Evolutionary conservation across 495 filamentous ascomycete genomes (phyloP).

Genomic region (Astrothelium macrocarpum): DNA sequence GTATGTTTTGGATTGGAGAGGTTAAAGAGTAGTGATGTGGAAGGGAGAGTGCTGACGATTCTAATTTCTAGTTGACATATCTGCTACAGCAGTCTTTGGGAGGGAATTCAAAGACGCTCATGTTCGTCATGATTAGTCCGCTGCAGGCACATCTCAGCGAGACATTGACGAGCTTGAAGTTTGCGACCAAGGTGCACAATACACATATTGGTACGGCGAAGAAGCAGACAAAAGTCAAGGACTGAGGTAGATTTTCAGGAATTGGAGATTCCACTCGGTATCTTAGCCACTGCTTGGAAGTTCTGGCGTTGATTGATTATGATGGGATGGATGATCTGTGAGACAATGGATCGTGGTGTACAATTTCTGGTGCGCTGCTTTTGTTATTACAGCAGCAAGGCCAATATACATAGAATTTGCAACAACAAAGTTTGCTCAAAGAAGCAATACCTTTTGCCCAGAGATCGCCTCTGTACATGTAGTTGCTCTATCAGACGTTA

Average conservation of each 20-base stretch:
- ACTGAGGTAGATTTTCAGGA: too few species aligned
- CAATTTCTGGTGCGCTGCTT: background rate
- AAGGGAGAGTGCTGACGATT: conserved; percentile 14
- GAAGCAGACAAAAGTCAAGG: conserved; percentile 55
- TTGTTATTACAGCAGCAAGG: background rate
- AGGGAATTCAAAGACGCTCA: conserved; percentile 93
- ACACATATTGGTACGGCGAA: conserved; percentile 84
- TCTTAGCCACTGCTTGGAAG: too few species aligned
- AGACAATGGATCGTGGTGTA: background rate
- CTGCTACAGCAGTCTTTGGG: conserved; percentile 91
- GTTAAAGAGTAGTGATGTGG: background rate
- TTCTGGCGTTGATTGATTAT: too few species aligned
- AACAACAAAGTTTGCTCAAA: too few species aligned
- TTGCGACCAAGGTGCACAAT: conserved; percentile 88
- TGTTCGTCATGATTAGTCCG: conserved; percentile 98
- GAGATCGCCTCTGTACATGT: too few species aligned
- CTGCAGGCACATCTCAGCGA: conserved; percentile 84
- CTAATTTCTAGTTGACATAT: conserved; percentile 65
- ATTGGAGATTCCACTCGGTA: too few species aligned
- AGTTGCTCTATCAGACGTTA: too few species aligned
- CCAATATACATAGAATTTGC: too few species aligned
- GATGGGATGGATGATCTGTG: background rate
- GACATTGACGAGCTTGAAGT: conserved; percentile 89
- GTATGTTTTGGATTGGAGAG: conserved; percentile 36
- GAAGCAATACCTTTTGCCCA: too few species aligned